These are phyloP conservation scores for Flaveria robusta DNA, from an alignment of 129 eudicot species.

Conservation along the genomic window DNA sequence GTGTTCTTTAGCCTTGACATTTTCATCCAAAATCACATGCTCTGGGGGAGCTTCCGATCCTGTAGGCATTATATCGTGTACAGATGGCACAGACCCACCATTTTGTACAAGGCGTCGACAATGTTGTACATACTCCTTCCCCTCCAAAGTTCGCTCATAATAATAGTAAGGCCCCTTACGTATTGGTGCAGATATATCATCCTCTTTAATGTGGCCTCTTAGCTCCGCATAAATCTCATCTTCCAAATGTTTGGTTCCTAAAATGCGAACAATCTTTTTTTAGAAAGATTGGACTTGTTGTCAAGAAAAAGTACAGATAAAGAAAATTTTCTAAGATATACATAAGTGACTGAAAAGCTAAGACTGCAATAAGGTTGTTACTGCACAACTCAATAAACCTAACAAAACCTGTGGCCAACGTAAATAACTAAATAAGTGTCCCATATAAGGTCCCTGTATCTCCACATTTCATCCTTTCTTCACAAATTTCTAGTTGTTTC, in stretches of 20 bases:
- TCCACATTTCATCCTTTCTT: not conserved
- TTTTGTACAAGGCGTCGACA: conserved; percentile 67
- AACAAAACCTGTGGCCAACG: not conserved
- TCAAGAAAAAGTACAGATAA: not conserved
- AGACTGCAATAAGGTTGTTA: conserved; percentile 9
- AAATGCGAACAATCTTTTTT: conserved; percentile 19
- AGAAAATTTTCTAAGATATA: conserved; percentile 12
- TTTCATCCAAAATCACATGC: conserved; percentile 82
- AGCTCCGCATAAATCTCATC: conserved; percentile 73
- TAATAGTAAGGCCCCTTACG: conserved; percentile 82
- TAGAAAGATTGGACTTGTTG: not conserved
- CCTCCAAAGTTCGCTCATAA: conserved; percentile 77
- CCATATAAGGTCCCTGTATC: not conserved
- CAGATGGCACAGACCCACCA: conserved; percentile 44
- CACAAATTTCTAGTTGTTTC: conserved; percentile 8
- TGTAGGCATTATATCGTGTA: conserved; percentile 74
- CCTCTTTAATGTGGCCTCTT: conserved; percentile 85
- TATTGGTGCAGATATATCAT: conserved; percentile 78
- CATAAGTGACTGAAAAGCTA: conserved; percentile 5
- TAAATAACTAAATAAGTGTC: too few relatives aligned
- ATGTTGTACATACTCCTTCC: conserved; percentile 82
- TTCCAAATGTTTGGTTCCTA: conserved; percentile 79
- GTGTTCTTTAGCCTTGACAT: conserved; percentile 72
- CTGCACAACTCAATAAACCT: not conserved
- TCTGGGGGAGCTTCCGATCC: conserved; percentile 89